phyloP scores from a whole-genome alignment of 139 green algal species.

The Tetratostichococcus sp. region DNA sequence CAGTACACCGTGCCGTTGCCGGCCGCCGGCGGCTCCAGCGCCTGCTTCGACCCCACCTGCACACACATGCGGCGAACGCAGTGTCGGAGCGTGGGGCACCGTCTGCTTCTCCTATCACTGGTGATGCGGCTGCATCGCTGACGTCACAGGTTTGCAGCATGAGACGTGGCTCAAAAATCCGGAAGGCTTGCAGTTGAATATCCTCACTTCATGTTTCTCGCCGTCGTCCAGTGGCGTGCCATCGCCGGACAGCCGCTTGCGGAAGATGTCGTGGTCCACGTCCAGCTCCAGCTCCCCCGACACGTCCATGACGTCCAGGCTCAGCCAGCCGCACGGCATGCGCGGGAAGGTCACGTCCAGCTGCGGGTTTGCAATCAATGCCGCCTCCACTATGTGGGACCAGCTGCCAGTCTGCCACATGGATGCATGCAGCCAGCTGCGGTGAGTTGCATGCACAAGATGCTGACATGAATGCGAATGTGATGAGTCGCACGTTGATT shows the following conservation, averaged over 20 bases:
- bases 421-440: too few species aligned
- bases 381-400: too few species aligned
- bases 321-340: constrained; percentile 87
- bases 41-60: constrained; percentile 13
- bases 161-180: too few species aligned
- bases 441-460: too few species aligned
- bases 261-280: constrained; percentile 84
- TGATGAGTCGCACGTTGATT: constrained; percentile 71
- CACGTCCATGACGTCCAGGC: constrained; percentile 95
- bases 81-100: too few species aligned
- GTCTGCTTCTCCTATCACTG: too few species aligned
- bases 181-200: too few species aligned
- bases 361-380: constrained; percentile 32
- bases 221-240: constrained; percentile 55
- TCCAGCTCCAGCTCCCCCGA: constrained; percentile 91
- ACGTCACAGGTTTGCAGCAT: too few species aligned
- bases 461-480: too few species aligned
- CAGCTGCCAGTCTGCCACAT: too few species aligned
- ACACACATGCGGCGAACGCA: too few species aligned
- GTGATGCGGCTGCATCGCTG: too few species aligned
- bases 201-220: constrained; percentile 54
- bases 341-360: constrained; percentile 89
- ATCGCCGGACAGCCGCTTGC: constrained; percentile 52
- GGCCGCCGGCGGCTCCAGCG: constrained; percentile 3
- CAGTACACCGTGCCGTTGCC: constrained; percentile 45